phyloP scores from a whole-genome alignment of 2,329 filamentous ascomycete species.

The Plectosphaerella cucumerina region DNA sequence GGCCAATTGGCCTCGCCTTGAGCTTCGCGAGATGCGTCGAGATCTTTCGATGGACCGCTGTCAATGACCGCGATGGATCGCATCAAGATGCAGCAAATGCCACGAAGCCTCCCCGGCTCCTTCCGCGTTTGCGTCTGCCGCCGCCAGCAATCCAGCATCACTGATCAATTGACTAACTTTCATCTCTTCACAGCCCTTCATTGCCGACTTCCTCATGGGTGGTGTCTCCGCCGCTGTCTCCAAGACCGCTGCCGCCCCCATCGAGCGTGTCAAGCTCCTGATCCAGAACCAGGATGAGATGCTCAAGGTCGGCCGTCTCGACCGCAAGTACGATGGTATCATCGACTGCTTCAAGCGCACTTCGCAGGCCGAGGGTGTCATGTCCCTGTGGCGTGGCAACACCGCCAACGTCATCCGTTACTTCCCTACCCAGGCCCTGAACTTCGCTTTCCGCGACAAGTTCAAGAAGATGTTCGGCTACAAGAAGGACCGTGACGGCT shows the following conservation, averaged over 20 bases:
- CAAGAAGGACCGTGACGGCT: conserved; percentile 99
- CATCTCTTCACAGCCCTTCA: conserved; percentile 66
- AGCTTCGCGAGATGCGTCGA: not conserved
- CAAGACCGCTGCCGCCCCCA: conserved; percentile 99
- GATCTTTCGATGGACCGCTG: not conserved
- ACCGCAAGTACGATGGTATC: conserved; percentile 95
- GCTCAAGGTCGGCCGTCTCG: conserved; percentile 97
- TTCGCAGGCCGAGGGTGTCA: conserved; percentile 83
- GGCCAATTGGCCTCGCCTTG: not conserved
- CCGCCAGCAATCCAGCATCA: not conserved
- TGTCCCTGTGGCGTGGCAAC: conserved; percentile 98
- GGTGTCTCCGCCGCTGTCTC: conserved; percentile 99
- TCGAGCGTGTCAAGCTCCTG: conserved; percentile 99
- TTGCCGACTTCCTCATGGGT: conserved; percentile 99
- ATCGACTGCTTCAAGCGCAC: conserved; percentile 93
- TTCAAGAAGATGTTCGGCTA: conserved; percentile 99
- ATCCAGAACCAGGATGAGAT: conserved; percentile 99
- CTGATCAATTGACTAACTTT: conserved; percentile 25
- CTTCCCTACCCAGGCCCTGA: conserved; percentile 99
- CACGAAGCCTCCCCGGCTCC: not conserved
- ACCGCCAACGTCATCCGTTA: conserved; percentile 99
- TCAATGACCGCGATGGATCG: not conserved
- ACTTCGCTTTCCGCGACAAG: conserved; percentile 99
- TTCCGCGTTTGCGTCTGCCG: not conserved
- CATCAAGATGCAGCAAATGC: not conserved